These are phyloP conservation scores for Fusarium citri DNA, from an alignment of 2,329 filamentous ascomycete species.

Conservation along the genomic window DNA sequence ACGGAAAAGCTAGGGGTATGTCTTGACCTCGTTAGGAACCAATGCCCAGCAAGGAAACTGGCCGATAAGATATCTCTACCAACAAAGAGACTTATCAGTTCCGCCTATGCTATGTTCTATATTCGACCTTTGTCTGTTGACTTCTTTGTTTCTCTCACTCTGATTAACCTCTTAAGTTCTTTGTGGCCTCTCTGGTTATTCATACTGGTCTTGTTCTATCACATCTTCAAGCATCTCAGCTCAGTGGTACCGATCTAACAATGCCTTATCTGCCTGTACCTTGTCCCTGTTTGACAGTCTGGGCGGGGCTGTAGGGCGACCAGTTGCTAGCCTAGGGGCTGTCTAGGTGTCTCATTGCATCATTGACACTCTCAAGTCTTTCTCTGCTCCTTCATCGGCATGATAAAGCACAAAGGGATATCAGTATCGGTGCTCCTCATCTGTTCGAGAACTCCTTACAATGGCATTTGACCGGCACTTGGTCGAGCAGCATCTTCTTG, in stretches of 20 bases:
- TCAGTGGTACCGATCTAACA: background rate
- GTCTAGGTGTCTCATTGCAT: background rate
- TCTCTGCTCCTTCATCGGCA: background rate
- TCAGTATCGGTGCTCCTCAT: background rate
- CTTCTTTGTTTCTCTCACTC: background rate
- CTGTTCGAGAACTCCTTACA: background rate
- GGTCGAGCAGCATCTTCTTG: background rate
- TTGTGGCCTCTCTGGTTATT: background rate
- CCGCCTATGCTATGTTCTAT: background rate
- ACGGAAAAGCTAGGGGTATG: conserved; percentile 30
- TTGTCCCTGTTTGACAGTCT: background rate
- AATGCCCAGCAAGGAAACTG: background rate
- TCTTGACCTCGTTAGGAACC: conserved; percentile 2
- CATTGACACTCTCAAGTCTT: background rate
- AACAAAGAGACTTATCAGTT: background rate
- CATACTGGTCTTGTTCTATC: conserved; percentile 23
- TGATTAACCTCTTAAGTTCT: background rate
- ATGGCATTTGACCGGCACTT: background rate
- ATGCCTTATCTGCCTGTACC: background rate
- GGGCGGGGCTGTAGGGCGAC: background rate
- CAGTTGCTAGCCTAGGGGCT: background rate
- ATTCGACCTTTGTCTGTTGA: background rate
- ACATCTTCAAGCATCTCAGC: conserved; percentile 23
- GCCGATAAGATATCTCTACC: background rate
- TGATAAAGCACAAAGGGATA: background rate